Conservation (phyloP, 805 yeast genomes). For the Gaillardinia entomophila region DNA sequence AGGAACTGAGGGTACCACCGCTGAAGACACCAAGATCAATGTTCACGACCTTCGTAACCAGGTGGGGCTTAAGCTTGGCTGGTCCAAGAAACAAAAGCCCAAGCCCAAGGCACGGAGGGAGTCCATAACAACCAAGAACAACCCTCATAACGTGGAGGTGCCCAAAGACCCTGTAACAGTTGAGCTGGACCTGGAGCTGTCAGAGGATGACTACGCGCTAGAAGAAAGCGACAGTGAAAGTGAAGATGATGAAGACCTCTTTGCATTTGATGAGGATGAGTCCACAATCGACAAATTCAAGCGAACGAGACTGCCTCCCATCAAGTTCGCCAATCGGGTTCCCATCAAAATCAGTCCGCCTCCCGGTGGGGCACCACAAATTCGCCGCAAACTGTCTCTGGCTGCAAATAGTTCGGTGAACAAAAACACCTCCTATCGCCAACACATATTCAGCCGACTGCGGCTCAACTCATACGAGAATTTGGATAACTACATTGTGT, state of each 20-base stretch:
- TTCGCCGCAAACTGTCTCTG: background rate
- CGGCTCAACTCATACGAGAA: slow-evolving; percentile 38
- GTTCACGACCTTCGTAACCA: slow-evolving; percentile 30
- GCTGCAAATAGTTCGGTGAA: slow-evolving; percentile 3
- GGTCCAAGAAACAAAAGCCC: slow-evolving; percentile 29
- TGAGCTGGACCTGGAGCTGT: slow-evolving; percentile 21
- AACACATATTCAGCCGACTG: slow-evolving; percentile 31
- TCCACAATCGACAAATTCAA: slow-evolving; percentile 5
- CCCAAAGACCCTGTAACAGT: slow-evolving; percentile 32
- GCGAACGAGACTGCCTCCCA: slow-evolving; percentile 22
- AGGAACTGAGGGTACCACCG: slow-evolving; percentile 29
- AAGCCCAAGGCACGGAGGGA: slow-evolving; percentile 33
- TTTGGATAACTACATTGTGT: slow-evolving; percentile 34
- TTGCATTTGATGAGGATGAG: slow-evolving; percentile 23
- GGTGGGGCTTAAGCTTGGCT: slow-evolving; percentile 30
- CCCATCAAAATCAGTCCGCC: slow-evolving; percentile 36
- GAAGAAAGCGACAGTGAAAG: slow-evolving; percentile 16
- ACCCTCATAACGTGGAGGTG: slow-evolving; percentile 40
- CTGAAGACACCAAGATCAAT: slow-evolving; percentile 20
- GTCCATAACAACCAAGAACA: slow-evolving; percentile 43
- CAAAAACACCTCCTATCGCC: slow-evolving; percentile 17
- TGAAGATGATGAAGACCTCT: slow-evolving; percentile 34
- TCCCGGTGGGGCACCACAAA: slow-evolving; percentile 9
- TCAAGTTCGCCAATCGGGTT: slow-evolving; percentile 38
- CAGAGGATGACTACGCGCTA: slow-evolving; percentile 21